Evolutionary conservation across 2,329 filamentous ascomycete genomes (phyloP), one percentile per base, ranked within the genome.

Genomic region (Cryphonectria carpinicola): DNA sequence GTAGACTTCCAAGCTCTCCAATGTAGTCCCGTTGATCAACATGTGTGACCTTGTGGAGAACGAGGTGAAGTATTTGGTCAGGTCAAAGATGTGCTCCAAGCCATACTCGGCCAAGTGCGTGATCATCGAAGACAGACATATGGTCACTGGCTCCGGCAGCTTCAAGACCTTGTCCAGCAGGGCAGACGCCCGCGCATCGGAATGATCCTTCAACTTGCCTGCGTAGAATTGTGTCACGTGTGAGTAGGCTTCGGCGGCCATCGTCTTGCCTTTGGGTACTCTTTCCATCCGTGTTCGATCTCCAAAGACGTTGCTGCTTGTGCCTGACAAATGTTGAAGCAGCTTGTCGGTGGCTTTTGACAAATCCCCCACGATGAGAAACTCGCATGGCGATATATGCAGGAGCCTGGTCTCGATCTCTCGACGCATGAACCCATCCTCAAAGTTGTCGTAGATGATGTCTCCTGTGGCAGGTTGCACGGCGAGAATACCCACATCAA

Each of bases 111-210:
- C 91, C 76, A 99, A 84, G 77, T 99, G 95, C 1, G 88, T 93
- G 76, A 99, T 98, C 95, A 99, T 98, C 14, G 95, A 93, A 4
- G 96, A 98, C 19, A 99, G 86, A 80, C 96, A 99, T 56, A 97
- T 90, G 0, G 92, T 97, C 52, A 97, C 93, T 60, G 92, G 86
- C 76, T 97, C 93, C 0, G 95, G 92, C 17, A 99, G 86, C 73
- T 90, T 90, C 70, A 98, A 85, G 46, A 98, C 93, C 76, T 94
- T 95, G 77, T 97, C 93, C 2, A 99, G 87, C 1, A 98, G 84
- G 41, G 87, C 86, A 54, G 87, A 88, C 0, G 90, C 86, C 28
- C 85, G 82, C 32, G 88, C 84, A 77, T 90, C 83, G 74, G 85
- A 81, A 11, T 86, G 84, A 17, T 87, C 84, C 77, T 93, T 93